These are phyloP conservation scores for Globisporangium carolinianum DNA, from an alignment of 352 stramenopile species.

Conservation along the genomic window DNA sequence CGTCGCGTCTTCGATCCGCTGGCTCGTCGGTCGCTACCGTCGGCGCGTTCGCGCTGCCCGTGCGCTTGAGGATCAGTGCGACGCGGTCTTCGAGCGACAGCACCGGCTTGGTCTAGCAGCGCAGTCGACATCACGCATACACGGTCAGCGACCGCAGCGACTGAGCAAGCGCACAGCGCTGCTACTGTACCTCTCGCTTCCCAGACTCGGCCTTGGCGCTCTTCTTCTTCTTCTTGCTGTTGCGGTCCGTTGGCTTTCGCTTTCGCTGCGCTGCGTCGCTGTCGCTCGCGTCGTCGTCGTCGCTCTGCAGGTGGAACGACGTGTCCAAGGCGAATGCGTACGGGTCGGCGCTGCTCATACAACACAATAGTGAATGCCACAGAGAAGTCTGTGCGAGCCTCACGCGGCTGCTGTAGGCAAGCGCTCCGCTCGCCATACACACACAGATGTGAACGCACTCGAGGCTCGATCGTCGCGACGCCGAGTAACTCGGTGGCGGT, in stretches of 20 bases:
- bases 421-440: too few species aligned
- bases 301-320: constrained; percentile 19
- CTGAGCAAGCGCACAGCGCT: background rate
- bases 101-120: constrained; percentile 14
- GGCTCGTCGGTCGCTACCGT: constrained; percentile 16
- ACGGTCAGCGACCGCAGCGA: background rate
- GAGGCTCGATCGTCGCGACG: constrained; percentile 11
- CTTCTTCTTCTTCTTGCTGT: background rate
- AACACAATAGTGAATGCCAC: background rate
- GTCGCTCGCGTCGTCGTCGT: constrained; percentile 24
- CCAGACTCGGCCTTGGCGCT: constrained; percentile 9
- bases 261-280: constrained; percentile 9
- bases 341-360: constrained; percentile 37
- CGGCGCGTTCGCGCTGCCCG: constrained; percentile 37
- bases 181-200: constrained; percentile 17
- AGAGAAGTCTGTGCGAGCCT: too few species aligned
- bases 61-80: constrained; percentile 70
- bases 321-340: constrained; percentile 67
- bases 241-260: constrained; percentile 1
- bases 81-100: constrained; percentile 69
- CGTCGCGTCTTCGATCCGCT: constrained; percentile 9
- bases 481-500: constrained; percentile 53
- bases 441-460: constrained; percentile 15
- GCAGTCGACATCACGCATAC: background rate
- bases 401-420: too few species aligned